Evolutionary conservation across 2,329 filamentous ascomycete species (phyloP).

Genomic region (Arachnomyces sp.): DNA sequence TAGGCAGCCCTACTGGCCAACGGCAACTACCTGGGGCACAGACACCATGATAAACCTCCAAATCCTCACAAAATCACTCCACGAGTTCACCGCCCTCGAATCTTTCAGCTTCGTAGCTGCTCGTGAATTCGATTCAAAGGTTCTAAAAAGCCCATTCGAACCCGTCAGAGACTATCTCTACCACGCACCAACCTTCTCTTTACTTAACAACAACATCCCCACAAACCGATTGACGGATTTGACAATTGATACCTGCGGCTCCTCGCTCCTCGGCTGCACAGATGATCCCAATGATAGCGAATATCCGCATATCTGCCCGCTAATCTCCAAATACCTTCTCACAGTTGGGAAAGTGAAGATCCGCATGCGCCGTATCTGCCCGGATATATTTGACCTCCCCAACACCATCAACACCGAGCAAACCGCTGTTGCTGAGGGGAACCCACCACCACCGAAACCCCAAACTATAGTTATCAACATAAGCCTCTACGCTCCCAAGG

Average conservation of each 20-base stretch:
- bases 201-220: conserved; percentile 5
- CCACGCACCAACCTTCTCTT: neutral
- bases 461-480: conserved; percentile 1
- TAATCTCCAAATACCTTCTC: conserved; percentile 1
- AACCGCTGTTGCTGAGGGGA: too few species aligned
- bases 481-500: conserved; percentile 1
- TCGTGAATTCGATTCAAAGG: neutral
- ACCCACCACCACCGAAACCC: too few species aligned
- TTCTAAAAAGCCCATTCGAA: neutral
- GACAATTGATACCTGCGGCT: conserved; percentile 4
- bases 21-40: neutral
- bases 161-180: neutral
- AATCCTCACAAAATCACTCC: conserved; percentile 1
- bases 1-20: neutral
- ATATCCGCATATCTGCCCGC: conserved; percentile 2
- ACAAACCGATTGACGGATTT: neutral
- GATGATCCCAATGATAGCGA: neutral
- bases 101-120: conserved; percentile 2
- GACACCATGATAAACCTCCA: conserved; percentile 1
- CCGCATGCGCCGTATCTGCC: conserved; percentile 6
- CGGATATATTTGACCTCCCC: conserved; percentile 3
- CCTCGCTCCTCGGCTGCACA: neutral
- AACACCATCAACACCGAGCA: neutral
- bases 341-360: neutral
- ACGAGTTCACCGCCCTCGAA: neutral